Conservation (phyloP, 1,284 basidiomycete genomes). For the Stygiomarasmius scandens region DNA sequence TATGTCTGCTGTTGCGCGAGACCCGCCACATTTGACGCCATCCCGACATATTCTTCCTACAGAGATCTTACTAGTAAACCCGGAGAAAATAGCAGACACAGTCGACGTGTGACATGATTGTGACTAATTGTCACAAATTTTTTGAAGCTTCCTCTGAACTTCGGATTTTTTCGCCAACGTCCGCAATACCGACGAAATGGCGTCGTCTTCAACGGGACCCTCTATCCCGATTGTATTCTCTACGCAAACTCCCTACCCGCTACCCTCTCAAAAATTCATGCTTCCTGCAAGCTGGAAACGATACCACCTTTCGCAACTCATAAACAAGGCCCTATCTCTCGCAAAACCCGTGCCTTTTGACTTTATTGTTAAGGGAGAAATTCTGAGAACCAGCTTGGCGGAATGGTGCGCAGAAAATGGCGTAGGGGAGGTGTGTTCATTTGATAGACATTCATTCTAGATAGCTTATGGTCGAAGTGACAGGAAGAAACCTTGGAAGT, state of each 20-base stretch:
- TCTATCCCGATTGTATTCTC: constrained; percentile 76
- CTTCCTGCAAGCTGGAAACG: constrained; percentile 90
- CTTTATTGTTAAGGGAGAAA: constrained; percentile 85
- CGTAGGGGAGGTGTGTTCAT: constrained; percentile 62
- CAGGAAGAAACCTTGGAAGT: constrained; percentile 90
- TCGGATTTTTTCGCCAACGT: too few species aligned
- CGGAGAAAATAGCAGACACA: too few species aligned
- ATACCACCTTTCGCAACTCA: constrained; percentile 96
- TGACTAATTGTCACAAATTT: too few species aligned
- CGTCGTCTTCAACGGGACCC: constrained; percentile 27
- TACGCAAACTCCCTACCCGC: constrained; percentile 78
- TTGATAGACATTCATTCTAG: not conserved
- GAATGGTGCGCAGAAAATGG: constrained; percentile 80
- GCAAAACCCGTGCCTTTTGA: constrained; percentile 87
- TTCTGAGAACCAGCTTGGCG: constrained; percentile 74
- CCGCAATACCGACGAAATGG: constrained; percentile 10
- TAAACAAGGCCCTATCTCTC: constrained; percentile 91
- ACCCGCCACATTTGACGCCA: too few species aligned
- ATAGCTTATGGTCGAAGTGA: constrained; percentile 19
- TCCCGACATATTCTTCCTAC: too few species aligned
- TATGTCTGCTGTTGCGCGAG: too few species aligned
- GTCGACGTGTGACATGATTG: too few species aligned
- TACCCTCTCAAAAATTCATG: constrained; percentile 93
- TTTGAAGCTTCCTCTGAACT: too few species aligned
- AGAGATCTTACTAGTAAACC: too few species aligned